Evolutionary conservation across 192 early-diverging fungal species (phyloP).

Genomic region (Phlyctochytrium arcticum): DNA sequence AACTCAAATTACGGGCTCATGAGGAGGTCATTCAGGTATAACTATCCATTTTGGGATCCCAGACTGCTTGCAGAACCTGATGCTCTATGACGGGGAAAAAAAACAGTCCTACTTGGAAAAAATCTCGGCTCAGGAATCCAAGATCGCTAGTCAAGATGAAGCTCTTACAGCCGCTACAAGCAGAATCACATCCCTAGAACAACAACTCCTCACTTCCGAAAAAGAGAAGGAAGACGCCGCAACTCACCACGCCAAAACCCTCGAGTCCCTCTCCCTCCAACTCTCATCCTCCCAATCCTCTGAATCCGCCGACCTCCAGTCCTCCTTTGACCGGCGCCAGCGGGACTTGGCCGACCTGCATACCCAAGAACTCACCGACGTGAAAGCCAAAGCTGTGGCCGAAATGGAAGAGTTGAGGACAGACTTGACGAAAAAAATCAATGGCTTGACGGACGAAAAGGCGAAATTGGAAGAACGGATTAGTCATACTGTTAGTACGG

Average conservation of each 20-base stretch:
- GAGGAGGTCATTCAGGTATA: slow-evolving; percentile 34
- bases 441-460: slow-evolving; percentile 2
- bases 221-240: no score
- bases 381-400: background rate
- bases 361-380: background rate
- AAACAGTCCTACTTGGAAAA: slow-evolving; percentile 28
- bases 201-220: no score
- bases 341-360: no score
- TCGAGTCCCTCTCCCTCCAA: no score
- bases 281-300: no score
- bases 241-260: no score
- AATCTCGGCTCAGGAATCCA: slow-evolving; percentile 23
- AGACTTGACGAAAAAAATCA: slow-evolving; percentile 2
- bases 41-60: background rate
- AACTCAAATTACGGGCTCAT: slow-evolving; percentile 31
- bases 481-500: background rate
- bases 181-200: no score
- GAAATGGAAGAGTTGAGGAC: slow-evolving; percentile 19
- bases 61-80: background rate
- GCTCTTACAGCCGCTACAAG: no score
- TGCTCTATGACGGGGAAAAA: background rate
- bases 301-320: no score
- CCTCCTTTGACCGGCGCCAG: no score
- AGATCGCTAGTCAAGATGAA: no score
- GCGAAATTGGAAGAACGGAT: slow-evolving; percentile 16